Base-by-base conservation (phyloP, 371 early-diverging fungal genomes). In the Mucor circinelloides region DNA sequence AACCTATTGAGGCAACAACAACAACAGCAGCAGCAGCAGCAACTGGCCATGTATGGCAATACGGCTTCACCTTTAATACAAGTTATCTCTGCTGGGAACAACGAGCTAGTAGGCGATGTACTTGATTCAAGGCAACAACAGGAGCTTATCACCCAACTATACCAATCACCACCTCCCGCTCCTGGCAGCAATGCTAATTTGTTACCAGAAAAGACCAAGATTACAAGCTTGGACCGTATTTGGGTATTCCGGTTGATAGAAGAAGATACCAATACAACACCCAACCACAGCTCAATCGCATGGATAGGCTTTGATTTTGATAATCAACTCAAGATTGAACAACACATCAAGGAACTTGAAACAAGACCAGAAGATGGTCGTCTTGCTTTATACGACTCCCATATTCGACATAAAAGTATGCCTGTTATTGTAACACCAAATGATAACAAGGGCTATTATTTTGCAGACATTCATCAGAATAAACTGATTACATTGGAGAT, bases 281-380 rank as follows among this genome's bases (percentile, higher is more conserved):
- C 6, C 0, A 23, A 50, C 12, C 23, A 3, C 9, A 25, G 25
- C 9, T 36, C 31, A 6, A 40, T 60, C 4, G 72, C 72, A 5
- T 79, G 79, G 79, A 72, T 68, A 1, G 71, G 68, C 0, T 79
- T 79, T 68, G 79, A 79, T 58, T 70, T 58, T 34, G 67, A 58
- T 9, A 79, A 79, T 42, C 79, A 79, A 56, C 36, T 58, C 23
- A 23, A 42, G 17, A 64, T 79, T 15, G 69, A 63, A 27, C 42
- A 67, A 0, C 56, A 69, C 19, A 40, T 64, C 10, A 30, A 38
- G 30, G 32, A 64, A 6, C 28, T 57, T 6, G 31, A 27, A n/a
- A 46, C 6, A 1, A 31, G 40, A 15, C 58, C 69, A 13, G 69
- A 74, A 13, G 73, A 70, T 30, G 67, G 42, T 13, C 66, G 71